phyloP scores from a whole-genome alignment of 805 yeast species.

The Candida endomychidarum region DNA sequence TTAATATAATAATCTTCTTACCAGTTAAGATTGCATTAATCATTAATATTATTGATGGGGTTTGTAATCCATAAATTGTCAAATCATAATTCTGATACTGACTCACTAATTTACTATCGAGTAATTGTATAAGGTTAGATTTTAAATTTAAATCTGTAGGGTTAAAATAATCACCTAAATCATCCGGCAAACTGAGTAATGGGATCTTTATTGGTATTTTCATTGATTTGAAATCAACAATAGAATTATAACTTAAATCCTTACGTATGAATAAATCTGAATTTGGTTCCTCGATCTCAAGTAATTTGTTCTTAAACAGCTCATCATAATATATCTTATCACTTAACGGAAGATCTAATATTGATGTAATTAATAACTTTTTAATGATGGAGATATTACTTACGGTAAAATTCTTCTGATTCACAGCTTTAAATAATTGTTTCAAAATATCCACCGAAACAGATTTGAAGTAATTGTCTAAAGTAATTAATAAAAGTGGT shows the following conservation, averaged over 20 bases:
- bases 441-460: conserved; percentile 22
- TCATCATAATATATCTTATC: conserved; percentile 43
- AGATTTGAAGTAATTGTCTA: conserved; percentile 45
- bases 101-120: conserved; percentile 35
- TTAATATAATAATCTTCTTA: conserved; percentile 37
- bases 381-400: conserved; percentile 31
- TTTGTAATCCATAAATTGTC: conserved; percentile 52
- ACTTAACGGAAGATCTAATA: conserved; percentile 42
- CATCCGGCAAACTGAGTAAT: conserved; percentile 40
- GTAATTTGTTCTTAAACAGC: conserved; percentile 33
- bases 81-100: conserved; percentile 44
- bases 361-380: conserved; percentile 40
- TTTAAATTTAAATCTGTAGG: conserved; percentile 47
- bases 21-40: conserved; percentile 41
- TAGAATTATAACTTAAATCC: conserved; percentile 42
- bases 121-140: conserved; percentile 33
- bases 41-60: conserved; percentile 45
- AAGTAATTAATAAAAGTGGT: conserved; percentile 54
- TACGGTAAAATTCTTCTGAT: conserved; percentile 28
- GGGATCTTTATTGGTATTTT: conserved; percentile 47
- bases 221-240: conserved; percentile 39
- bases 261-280: conserved; percentile 41
- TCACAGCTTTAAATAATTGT: conserved; percentile 32
- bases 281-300: conserved; percentile 24
- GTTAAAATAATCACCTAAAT: conserved; percentile 44